These are phyloP conservation scores for Sporothrix globosa DNA, from an alignment of 2,329 filamentous ascomycete genomes.

Conservation along the genomic window DNA sequence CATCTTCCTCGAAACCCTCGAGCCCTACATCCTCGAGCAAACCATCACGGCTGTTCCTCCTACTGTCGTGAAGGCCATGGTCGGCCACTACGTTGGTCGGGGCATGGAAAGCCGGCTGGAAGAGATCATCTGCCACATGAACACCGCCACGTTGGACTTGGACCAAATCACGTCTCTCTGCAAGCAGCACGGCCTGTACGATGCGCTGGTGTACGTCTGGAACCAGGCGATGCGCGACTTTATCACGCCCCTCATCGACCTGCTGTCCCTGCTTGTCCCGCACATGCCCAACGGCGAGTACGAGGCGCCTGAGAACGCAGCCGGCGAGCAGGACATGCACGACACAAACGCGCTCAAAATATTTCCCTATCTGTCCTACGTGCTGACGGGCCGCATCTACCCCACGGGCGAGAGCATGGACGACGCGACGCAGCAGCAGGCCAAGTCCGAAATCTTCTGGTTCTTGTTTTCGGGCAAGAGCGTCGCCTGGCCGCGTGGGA, in stretches of 20 bases:
- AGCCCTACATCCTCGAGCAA: conserved; percentile 82
- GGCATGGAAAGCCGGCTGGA: conserved; percentile 80
- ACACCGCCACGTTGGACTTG: conserved; percentile 87
- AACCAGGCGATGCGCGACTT: conserved; percentile 88
- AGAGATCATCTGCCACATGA: conserved; percentile 91
- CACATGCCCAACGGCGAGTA: conserved; percentile 58
- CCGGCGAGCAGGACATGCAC: conserved; percentile 63
- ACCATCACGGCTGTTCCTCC: conserved; percentile 77
- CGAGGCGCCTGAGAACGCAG: conserved; percentile 49
- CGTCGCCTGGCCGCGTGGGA: conserved; percentile 72
- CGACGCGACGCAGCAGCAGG: conserved; percentile 71
- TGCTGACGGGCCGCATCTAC: conserved; percentile 86
- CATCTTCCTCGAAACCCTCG: conserved; percentile 84
- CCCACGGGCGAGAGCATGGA: conserved; percentile 78
- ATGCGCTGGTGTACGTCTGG: conserved; percentile 96
- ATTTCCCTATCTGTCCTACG: conserved; percentile 92
- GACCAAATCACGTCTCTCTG: conserved; percentile 90
- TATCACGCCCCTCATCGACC: conserved; percentile 83
- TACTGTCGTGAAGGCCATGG: conserved; percentile 80
- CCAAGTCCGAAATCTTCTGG: conserved; percentile 88
- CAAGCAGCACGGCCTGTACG: conserved; percentile 89
- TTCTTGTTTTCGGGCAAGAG: conserved; percentile 88
- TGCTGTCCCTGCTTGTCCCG: conserved; percentile 69
- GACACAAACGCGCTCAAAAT: conserved; percentile 81
- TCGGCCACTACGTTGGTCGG: conserved; percentile 75